phyloP scores from a whole-genome alignment of 1,284 basidiomycete genomes.

The Rhodotorula sp. region DNA sequence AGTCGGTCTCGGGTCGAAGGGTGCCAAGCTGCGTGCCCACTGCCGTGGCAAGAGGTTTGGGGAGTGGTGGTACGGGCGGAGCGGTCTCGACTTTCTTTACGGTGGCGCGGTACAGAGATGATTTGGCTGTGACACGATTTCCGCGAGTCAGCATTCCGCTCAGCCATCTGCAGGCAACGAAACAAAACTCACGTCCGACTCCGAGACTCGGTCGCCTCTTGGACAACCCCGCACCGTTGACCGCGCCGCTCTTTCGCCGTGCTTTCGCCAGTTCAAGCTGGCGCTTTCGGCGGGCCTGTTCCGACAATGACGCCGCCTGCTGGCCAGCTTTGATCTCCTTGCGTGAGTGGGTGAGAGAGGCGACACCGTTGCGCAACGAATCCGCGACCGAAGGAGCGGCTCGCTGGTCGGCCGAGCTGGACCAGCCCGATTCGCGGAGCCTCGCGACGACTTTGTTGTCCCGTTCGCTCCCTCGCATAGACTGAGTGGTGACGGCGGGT shows the following conservation, averaged over 20 bases:
- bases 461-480: not conserved
- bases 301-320: not conserved
- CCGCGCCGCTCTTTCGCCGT: constrained; percentile 11
- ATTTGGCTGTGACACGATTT: constrained; percentile 2
- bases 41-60: not conserved
- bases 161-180: no score
- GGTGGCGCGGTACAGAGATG: constrained; percentile 11
- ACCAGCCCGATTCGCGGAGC: constrained; percentile 18
- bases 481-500: not conserved
- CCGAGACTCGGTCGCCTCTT: constrained; percentile 8
- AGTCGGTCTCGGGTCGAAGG: not conserved
- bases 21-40: not conserved
- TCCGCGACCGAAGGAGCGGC: not conserved
- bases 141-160: no score
- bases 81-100: constrained; percentile 10
- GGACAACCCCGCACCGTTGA: not conserved
- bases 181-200: constrained; percentile 10
- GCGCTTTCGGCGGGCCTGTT: constrained; percentile 8
- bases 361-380: not conserved
- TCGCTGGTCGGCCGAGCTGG: not conserved
- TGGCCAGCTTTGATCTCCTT: not conserved
- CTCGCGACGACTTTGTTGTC: constrained; percentile 13
- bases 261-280: constrained; percentile 20
- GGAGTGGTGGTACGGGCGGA: not conserved
- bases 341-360: not conserved